These are phyloP conservation scores for Phytopythium helicoides DNA, from an alignment of 352 stramenopile genomes.

Conservation along the genomic window DNA sequence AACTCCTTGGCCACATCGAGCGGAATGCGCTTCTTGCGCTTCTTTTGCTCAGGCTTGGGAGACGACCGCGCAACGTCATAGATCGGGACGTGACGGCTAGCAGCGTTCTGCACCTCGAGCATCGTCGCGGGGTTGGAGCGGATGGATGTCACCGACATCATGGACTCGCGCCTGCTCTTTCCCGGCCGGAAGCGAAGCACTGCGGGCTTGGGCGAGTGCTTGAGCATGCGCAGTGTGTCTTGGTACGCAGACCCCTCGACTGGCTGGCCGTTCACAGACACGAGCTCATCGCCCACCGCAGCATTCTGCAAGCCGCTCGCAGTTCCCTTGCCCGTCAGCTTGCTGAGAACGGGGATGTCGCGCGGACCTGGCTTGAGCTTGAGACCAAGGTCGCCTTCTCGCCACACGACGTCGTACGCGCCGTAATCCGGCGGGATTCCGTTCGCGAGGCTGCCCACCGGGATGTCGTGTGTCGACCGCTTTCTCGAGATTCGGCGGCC, in stretches of 20 bases:
- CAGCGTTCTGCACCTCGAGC: constrained; percentile 34
- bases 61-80: constrained; percentile 28
- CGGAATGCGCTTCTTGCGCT: constrained; percentile 81
- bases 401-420: constrained; percentile 87
- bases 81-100: constrained; percentile 52
- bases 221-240: constrained; percentile 83
- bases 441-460: constrained; percentile 22
- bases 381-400: constrained; percentile 79
- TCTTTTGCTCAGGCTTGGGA: constrained; percentile 32
- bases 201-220: constrained; percentile 82
- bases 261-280: constrained; percentile 79
- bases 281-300: constrained; percentile 76
- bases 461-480: constrained; percentile 36
- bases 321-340: constrained; percentile 80
- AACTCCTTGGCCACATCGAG: constrained; percentile 78
- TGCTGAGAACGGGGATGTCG: constrained; percentile 80
- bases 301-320: constrained; percentile 82
- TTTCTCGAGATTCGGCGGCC: constrained; percentile 66
- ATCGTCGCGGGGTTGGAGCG: constrained; percentile 51
- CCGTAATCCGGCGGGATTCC: constrained; percentile 37
- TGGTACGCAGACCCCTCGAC: constrained; percentile 83
- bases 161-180: constrained; percentile 53
- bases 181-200: constrained; percentile 76
- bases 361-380: constrained; percentile 81
- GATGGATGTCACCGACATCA: constrained; percentile 56